Conservation (phyloP, 305 asterid genomes). For the Fraxinus baroniana region DNA sequence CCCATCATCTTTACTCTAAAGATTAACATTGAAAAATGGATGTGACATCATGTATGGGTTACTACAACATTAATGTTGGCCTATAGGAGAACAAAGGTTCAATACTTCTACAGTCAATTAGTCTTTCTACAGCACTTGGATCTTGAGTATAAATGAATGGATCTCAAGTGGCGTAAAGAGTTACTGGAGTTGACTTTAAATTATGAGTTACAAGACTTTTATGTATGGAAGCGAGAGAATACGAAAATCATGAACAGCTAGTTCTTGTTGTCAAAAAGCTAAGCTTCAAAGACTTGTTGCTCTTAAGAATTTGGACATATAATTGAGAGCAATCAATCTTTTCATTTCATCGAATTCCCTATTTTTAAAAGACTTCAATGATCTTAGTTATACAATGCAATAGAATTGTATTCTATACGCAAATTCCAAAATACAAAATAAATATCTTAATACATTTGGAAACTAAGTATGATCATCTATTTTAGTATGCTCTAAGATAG, state of each 20-base stretch:
- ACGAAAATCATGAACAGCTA: background rate
- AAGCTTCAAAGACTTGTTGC: background rate
- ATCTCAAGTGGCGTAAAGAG: background rate
- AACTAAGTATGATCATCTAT: too few species aligned
- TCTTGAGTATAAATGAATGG: background rate
- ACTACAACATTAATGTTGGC: background rate
- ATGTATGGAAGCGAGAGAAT: background rate
- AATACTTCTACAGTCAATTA: background rate
- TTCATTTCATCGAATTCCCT: background rate
- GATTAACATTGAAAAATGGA: background rate
- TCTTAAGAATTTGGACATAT: background rate
- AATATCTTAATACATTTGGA: too few species aligned
- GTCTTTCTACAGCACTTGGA: background rate
- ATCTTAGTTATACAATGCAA: too few species aligned
- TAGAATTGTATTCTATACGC: too few species aligned
- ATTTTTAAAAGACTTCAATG: too few species aligned
- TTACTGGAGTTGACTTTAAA: background rate
- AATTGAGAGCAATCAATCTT: background rate
- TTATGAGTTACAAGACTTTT: background rate
- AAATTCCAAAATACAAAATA: too few species aligned
- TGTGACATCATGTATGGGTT: background rate
- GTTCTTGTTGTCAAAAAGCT: background rate
- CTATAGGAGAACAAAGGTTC: background rate
- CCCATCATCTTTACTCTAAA: background rate
- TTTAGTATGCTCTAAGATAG: too few species aligned